Conservation (phyloP, 768 basidiomycete genomes). For the Asterophora parasitica region DNA sequence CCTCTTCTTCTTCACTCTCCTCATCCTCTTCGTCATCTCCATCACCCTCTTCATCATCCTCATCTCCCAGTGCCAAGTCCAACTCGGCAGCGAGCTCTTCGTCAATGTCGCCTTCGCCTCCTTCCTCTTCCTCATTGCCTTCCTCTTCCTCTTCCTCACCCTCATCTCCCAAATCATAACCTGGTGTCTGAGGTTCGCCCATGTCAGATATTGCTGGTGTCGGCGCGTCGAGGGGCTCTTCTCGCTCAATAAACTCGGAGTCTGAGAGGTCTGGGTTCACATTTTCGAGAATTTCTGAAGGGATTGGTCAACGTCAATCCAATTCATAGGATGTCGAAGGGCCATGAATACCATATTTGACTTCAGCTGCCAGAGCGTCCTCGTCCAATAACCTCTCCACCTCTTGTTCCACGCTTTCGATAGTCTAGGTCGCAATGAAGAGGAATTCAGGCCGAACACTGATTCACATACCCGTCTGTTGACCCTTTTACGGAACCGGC, state of each 20-base stretch:
- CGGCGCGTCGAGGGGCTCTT: constrained; percentile 60
- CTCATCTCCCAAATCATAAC: constrained; percentile 48
- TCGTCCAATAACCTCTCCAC: constrained; percentile 83
- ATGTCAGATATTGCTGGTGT: constrained; percentile 68
- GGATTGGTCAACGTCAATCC: neutral
- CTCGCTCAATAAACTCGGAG: constrained; percentile 78
- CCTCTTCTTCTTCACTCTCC: constrained; percentile 64
- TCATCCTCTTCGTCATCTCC: constrained; percentile 60
- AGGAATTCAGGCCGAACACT: neutral
- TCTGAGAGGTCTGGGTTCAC: constrained; percentile 89
- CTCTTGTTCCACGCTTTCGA: constrained; percentile 91
- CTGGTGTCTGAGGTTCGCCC: constrained; percentile 60
- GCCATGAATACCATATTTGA: constrained; percentile 61
- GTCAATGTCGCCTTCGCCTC: constrained; percentile 77
- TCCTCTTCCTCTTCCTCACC: constrained; percentile 56
- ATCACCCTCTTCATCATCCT: constrained; percentile 53
- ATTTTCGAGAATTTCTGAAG: constrained; percentile 76
- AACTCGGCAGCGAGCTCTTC: constrained; percentile 87
- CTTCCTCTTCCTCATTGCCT: constrained; percentile 52
- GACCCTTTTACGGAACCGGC: constrained; percentile 87
- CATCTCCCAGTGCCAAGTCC: constrained; percentile 75
- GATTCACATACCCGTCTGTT: constrained; percentile 61
- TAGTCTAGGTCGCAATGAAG: constrained; percentile 50
- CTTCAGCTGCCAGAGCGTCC: constrained; percentile 69
- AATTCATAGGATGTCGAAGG: neutral